Evolutionary conservation across 495 filamentous ascomycete species (phyloP).

Genomic region (Evansstolkia leycettana): DNA sequence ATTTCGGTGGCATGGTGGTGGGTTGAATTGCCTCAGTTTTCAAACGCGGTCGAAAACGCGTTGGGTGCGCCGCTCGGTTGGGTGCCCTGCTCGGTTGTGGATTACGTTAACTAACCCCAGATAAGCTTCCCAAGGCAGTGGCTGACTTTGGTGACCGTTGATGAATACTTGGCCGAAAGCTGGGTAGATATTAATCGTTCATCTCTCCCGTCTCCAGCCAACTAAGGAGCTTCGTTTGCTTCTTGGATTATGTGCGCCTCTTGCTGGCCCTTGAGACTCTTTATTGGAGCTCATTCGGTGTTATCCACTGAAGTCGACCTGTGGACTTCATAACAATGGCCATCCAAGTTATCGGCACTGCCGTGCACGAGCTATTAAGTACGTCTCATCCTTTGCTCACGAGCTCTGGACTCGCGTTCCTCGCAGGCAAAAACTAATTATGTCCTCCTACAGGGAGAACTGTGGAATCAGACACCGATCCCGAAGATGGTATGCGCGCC

Average conservation of each 20-base stretch:
- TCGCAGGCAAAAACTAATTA: constrained; percentile 3
- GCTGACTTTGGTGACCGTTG: not conserved
- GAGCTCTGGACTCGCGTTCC: not conserved
- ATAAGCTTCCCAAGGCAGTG: no score
- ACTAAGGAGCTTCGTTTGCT: no score
- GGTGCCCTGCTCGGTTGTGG: no score
- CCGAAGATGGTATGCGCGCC: constrained; percentile 36
- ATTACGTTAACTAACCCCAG: no score
- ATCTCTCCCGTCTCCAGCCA: no score
- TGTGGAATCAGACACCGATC: constrained; percentile 31
- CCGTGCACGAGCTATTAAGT: constrained; percentile 28
- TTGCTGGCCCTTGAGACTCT: constrained; percentile 15
- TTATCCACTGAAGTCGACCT: constrained; percentile 15
- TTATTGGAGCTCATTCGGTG: constrained; percentile 20
- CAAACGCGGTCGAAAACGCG: no score
- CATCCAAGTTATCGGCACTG: constrained; percentile 24
- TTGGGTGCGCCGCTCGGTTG: no score
- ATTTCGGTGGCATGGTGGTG: no score
- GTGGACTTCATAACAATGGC: constrained; percentile 23
- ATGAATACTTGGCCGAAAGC: constrained; percentile 2
- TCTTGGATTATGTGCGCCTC: constrained; percentile 24
- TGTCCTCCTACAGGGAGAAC: constrained; percentile 16
- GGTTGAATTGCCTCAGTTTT: no score
- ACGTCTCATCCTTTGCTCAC: constrained; percentile 9
- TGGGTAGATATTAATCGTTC: no score